Evolutionary conservation across 352 stramenopile genomes (phyloP).

Genomic region (Pythium sukuiense): DNA sequence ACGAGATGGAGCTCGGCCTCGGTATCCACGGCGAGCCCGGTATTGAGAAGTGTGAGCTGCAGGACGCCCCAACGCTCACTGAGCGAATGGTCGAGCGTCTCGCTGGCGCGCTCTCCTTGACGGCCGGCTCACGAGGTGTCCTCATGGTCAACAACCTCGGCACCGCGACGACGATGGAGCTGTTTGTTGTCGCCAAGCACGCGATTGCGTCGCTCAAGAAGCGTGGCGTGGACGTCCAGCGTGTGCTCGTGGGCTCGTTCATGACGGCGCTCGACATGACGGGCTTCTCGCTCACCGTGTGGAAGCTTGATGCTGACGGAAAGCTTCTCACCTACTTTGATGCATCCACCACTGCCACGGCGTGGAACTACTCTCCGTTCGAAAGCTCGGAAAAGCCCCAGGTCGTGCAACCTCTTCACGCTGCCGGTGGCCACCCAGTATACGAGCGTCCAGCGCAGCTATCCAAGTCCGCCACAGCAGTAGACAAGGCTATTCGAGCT

Average conservation of each 20-base stretch:
- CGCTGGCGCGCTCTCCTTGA: constrained; percentile 41
- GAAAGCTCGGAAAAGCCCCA: constrained; percentile 17
- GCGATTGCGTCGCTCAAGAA: constrained; percentile 60
- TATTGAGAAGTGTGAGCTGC: constrained; percentile 57
- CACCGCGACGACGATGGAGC: constrained; percentile 94
- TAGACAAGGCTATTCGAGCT: constrained; percentile 63
- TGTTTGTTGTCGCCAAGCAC: constrained; percentile 91
- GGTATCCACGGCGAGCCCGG: constrained; percentile 95
- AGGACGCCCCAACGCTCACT: constrained; percentile 50
- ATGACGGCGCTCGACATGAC: constrained; percentile 99
- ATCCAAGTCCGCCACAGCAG: constrained; percentile 33
- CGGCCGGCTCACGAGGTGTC: constrained; percentile 39
- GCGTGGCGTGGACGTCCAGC: constrained; percentile 70
- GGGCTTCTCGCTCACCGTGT: constrained; percentile 91
- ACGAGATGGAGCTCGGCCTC: constrained; percentile 93
- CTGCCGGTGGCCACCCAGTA: constrained; percentile 26
- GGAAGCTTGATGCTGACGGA: constrained; percentile 71
- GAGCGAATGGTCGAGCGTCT: constrained; percentile 60
- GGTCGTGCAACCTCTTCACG: constrained; percentile 15
- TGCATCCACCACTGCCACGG: constrained; percentile 52
- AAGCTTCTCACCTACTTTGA: constrained; percentile 62
- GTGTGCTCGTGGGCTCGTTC: constrained; percentile 92
- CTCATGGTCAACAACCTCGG: constrained; percentile 98
- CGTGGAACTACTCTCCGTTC: constrained; percentile 66
- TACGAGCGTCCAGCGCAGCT: constrained; percentile 48